A percentile compares a stretch with the other conserved stretches of the same genome.
These are phyloP conservation scores for Taphrina wiesneri DNA, from an alignment of 1,139 yeast genomes.

Conservation along the genomic window DNA sequence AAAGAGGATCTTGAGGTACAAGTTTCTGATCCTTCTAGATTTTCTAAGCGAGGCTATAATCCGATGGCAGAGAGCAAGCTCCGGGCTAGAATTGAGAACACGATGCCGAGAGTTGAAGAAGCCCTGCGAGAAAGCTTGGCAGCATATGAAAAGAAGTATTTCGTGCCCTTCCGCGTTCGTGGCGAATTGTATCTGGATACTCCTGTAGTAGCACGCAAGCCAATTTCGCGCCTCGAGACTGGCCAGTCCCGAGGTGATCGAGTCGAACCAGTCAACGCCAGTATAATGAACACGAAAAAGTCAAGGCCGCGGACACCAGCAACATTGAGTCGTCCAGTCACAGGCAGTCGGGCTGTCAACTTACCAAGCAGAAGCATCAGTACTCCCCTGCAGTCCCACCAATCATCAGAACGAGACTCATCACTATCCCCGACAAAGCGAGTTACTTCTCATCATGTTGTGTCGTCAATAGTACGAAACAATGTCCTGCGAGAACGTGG, in stretches of 20 bases:
- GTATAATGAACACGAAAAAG: background rate
- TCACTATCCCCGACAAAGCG: background rate
- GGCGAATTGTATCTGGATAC: conserved; percentile 12
- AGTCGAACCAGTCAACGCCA: background rate
- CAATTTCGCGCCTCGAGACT: background rate
- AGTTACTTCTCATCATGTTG: background rate
- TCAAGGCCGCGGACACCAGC: conserved; percentile 19
- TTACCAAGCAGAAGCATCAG: background rate
- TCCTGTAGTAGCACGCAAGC: background rate
- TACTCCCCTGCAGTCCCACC: conserved; percentile 4
- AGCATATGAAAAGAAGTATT: conserved; percentile 52
- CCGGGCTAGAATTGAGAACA: conserved; percentile 64
- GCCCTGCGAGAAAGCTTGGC: conserved; percentile 54
- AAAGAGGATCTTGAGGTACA: conserved; percentile 65
- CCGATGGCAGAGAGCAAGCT: conserved; percentile 75
- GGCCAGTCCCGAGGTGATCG: background rate
- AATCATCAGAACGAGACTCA: background rate
- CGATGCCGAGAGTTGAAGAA: conserved; percentile 63
- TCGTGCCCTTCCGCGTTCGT: conserved; percentile 24
- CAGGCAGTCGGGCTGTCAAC: background rate
- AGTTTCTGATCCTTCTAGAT: conserved; percentile 75
- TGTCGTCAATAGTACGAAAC: background rate
- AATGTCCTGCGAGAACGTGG: background rate
- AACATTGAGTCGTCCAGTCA: background rate
- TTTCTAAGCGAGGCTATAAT: conserved; percentile 63